A percentile compares a stretch with the other conserved stretches of the same genome.
Conservation (phyloP, 2,329 filamentous ascomycete genomes). For the Neofusicoccum laricinum region DNA sequence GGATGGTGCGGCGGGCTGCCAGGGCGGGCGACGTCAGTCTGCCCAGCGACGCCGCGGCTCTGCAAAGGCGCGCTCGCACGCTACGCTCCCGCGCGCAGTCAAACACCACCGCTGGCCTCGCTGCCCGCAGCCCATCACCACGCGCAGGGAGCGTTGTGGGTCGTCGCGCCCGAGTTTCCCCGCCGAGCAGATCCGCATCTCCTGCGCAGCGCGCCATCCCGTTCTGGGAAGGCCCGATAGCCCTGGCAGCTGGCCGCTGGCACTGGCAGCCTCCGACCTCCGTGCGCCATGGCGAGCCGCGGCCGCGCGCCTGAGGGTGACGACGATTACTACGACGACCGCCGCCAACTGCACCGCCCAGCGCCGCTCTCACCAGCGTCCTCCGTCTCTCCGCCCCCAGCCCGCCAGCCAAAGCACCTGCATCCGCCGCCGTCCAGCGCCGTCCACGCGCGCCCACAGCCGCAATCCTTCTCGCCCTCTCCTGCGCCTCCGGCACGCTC, state of each 20-base stretch:
- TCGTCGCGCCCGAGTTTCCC: neutral
- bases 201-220: neutral
- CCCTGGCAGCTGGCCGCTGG: neutral
- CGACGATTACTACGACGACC: neutral
- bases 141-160: neutral
- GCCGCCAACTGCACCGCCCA: neutral
- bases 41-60: neutral
- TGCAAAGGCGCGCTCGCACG: neutral
- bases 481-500: neutral
- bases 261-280: neutral
- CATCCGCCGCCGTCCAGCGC: neutral
- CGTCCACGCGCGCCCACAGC: neutral
- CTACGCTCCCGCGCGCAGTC: neutral
- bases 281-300: neutral
- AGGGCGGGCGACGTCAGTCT: neutral
- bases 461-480: neutral
- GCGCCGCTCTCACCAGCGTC: neutral
- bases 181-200: conserved; percentile 1
- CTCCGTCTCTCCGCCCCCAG: neutral
- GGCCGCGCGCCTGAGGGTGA: too few relatives aligned
- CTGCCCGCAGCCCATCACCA: neutral
- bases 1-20: neutral
- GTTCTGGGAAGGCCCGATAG: neutral
- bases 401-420: neutral
- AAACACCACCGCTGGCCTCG: neutral